Percentiles rank a stretch among this genome's conserved stretches.
phyloP scores from a whole-genome alignment of 1,284 basidiomycete species.

The Leccinum subrobustum region DNA sequence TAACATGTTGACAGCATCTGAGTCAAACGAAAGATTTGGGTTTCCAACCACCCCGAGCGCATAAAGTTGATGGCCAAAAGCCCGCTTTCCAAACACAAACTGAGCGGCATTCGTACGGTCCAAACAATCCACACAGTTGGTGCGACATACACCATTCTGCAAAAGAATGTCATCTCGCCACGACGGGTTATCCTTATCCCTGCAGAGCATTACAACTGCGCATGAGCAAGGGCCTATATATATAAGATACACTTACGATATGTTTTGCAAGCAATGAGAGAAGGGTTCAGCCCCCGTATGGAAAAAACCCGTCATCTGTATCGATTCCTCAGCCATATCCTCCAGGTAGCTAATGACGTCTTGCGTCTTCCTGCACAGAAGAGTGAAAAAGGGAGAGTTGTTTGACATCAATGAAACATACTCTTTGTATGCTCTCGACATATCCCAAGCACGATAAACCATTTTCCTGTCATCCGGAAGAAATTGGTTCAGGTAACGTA shows the following conservation, averaged over 20 bases:
- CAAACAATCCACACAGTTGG: conserved; percentile 95
- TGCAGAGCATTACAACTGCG: not conserved
- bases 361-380: conserved; percentile 74
- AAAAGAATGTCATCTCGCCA: conserved; percentile 75
- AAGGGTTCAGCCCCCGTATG: conserved; percentile 83
- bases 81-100: conserved; percentile 96
- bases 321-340: conserved; percentile 92
- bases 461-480: conserved; percentile 85
- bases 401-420: conserved; percentile 34
- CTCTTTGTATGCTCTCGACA: conserved; percentile 91
- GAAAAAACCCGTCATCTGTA: conserved; percentile 92
- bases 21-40: conserved; percentile 89
- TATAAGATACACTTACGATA: conserved; percentile 36
- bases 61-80: conserved; percentile 93
- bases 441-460: conserved; percentile 94
- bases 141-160: conserved; percentile 90
- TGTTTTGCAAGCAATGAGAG: conserved; percentile 57
- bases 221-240: not conserved
- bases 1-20: conserved; percentile 94
- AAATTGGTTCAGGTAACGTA: conserved; percentile 94
- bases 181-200: conserved; percentile 14
- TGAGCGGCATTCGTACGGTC: conserved; percentile 98
- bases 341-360: conserved; percentile 97
- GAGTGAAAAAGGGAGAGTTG: not conserved
- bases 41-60: conserved; percentile 86